These are phyloP conservation scores for Aegilops longissima DNA, from an alignment of 176 grass and related monocot species.

Conservation along the genomic window DNA sequence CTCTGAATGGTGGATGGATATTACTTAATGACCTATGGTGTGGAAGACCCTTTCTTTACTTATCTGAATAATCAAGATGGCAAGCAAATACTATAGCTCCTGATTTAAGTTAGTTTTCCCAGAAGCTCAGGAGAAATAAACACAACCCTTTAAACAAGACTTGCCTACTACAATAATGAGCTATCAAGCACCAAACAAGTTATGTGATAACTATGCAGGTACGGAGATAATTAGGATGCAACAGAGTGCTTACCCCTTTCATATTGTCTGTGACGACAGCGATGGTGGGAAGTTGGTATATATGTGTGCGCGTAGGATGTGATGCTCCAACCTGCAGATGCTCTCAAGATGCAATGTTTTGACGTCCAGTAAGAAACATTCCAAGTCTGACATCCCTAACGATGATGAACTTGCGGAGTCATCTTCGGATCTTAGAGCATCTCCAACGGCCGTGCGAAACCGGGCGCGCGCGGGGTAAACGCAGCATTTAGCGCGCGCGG, in stretches of 20 bases:
- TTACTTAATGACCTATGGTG: neutral
- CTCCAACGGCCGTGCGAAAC: no score
- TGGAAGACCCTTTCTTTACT: neutral
- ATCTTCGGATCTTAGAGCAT: slow-evolving; percentile 1
- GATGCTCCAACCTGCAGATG: slow-evolving; percentile 32
- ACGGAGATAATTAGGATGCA: neutral
- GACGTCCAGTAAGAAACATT: slow-evolving; percentile 41
- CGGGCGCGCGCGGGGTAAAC: no score
- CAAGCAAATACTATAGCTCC: neutral
- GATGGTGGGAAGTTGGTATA: slow-evolving; percentile 39
- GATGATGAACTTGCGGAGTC: neutral
- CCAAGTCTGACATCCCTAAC: neutral
- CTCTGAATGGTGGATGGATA: neutral
- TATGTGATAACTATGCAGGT: neutral
- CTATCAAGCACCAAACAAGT: neutral
- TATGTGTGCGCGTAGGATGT: slow-evolving; percentile 1
- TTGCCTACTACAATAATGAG: neutral
- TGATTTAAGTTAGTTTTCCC: neutral
- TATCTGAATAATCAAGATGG: neutral
- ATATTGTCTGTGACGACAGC: slow-evolving; percentile 21
- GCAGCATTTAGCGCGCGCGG: no score
- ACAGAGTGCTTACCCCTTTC: neutral
- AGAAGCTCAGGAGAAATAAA: neutral
- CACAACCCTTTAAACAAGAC: neutral
- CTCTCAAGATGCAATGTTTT: slow-evolving; percentile 31